These are phyloP conservation scores for Grosmannia huntii DNA, from an alignment of 2,329 filamentous ascomycete genomes.

Conservation along the genomic window DNA sequence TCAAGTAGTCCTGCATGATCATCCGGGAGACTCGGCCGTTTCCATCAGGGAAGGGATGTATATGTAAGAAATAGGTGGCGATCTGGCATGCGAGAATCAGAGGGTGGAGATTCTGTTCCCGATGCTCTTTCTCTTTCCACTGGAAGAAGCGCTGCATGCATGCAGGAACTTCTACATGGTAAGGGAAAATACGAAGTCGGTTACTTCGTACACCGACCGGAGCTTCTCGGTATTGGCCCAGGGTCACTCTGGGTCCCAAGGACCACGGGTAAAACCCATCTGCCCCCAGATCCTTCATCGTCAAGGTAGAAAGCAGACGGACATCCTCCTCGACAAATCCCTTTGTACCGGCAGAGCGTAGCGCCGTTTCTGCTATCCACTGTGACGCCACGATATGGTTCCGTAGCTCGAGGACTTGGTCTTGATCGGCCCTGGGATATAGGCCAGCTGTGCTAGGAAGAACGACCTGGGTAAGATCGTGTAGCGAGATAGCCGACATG, in stretches of 20 bases:
- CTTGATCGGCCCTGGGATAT: not conserved
- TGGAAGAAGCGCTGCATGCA: not conserved
- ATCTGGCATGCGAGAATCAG: not conserved
- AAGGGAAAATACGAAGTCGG: not conserved
- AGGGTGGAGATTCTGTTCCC: not conserved
- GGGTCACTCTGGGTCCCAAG: not conserved
- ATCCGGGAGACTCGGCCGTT: not conserved
- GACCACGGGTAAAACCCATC: not conserved
- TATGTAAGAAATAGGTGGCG: not conserved
- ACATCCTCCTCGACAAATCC: not conserved
- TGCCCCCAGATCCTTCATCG: not conserved
- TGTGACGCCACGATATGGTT: not conserved
- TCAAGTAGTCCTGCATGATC: conserved; percentile 2
- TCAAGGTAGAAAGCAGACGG: not conserved
- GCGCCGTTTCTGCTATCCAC: not conserved
- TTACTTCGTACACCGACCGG: not conserved
- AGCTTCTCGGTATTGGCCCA: not conserved
- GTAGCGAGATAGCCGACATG: not conserved
- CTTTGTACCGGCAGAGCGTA: not conserved
- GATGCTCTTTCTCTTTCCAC: not conserved
- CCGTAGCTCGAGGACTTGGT: not conserved
- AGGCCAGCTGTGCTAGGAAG: not conserved
- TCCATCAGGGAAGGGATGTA: conserved; percentile 1
- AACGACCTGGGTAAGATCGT: not conserved
- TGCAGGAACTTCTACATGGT: not conserved